Evolutionary conservation across 2,329 filamentous ascomycete species (phyloP), one percentile per base, ranked within the genome.

Genomic region (Alternaria panax): DNA sequence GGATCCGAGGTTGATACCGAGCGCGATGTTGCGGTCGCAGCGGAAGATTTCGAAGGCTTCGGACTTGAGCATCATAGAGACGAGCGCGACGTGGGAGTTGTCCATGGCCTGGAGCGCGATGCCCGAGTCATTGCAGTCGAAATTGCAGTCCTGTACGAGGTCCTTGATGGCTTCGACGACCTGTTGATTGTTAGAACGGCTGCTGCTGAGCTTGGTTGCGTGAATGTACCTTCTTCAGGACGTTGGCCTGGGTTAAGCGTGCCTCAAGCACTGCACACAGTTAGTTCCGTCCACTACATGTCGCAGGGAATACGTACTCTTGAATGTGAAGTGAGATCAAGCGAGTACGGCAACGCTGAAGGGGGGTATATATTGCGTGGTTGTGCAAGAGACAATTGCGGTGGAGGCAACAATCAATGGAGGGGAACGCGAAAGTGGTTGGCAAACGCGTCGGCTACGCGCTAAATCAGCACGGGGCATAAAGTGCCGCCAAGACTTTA

Each of bases 61-160:
- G 62, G 94, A 91, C 84, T 95, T 95, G 80, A 99, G 91, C 86
- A 96, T 89, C 95, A 99, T 99, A 68, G 95, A 97, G 54, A 99
- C 95, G 55, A 99, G 92, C 64, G 95, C 95, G 73, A 99, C 95
- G 83, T 99, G 95, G 51, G 93, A 98, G 88, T 98, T 99, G 86
- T 99, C 95, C 96, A 99, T 99, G 76, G 95, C 95, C 83, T 99
- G 95, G 57, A 99, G 91, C 51, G 94, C 93, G 76, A 99, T 95
- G 64, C 95, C 95, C 55, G 92, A 94, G 86, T 99, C 96, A 90
- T 98, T 99, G 90, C 96, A 99, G 86, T 99, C 95, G 84, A 99
- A 99, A 84, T 99, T 99, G 89, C 95, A 99, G 84, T 99, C 95
- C 82, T 98, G 95, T 54, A 99, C 95, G 51, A 99, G 89, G 76